phyloP scores from a whole-genome alignment of 176 grass and related monocot genomes.

The Poa annua region DNA sequence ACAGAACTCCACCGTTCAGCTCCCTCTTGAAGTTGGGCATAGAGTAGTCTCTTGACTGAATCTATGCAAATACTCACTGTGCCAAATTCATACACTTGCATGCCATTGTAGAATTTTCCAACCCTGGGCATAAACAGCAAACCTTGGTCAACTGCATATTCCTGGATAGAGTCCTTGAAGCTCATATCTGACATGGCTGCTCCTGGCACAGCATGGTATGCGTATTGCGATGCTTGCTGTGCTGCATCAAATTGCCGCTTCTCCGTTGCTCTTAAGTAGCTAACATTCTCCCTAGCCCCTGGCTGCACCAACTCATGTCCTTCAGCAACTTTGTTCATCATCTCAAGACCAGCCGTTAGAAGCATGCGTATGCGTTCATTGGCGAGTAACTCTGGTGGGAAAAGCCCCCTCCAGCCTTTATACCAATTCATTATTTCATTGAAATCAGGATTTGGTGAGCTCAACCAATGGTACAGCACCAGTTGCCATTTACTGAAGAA shows the following conservation, averaged over 20 bases:
- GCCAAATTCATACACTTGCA: constrained; percentile 89
- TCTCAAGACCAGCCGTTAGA: constrained; percentile 71
- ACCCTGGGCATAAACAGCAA: constrained; percentile 84
- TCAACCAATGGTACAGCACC: constrained; percentile 83
- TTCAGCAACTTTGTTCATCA: constrained; percentile 91
- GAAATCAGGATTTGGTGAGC: constrained; percentile 74
- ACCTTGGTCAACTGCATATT: constrained; percentile 80
- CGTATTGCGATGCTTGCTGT: constrained; percentile 57
- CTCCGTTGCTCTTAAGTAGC: constrained; percentile 70
- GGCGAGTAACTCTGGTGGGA: constrained; percentile 78
- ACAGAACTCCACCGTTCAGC: constrained; percentile 79
- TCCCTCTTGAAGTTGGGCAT: constrained; percentile 75
- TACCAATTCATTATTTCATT: constrained; percentile 91
- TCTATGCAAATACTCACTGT: constrained; percentile 72
- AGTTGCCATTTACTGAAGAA: constrained; percentile 95
- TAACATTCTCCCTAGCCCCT: constrained; percentile 68
- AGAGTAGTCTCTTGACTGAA: constrained; percentile 75
- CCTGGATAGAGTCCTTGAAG: constrained; percentile 87
- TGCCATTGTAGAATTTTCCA: constrained; percentile 79
- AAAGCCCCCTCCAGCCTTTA: constrained; percentile 77
- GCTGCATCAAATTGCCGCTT: constrained; percentile 77
- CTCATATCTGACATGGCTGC: constrained; percentile 63
- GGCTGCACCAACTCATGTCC: constrained; percentile 73
- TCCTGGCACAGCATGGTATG: constrained; percentile 42
- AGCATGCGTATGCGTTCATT: constrained; percentile 74